phyloP scores from a whole-genome alignment of 2,329 filamentous ascomycete genomes.

The Capronia coronata region DNA sequence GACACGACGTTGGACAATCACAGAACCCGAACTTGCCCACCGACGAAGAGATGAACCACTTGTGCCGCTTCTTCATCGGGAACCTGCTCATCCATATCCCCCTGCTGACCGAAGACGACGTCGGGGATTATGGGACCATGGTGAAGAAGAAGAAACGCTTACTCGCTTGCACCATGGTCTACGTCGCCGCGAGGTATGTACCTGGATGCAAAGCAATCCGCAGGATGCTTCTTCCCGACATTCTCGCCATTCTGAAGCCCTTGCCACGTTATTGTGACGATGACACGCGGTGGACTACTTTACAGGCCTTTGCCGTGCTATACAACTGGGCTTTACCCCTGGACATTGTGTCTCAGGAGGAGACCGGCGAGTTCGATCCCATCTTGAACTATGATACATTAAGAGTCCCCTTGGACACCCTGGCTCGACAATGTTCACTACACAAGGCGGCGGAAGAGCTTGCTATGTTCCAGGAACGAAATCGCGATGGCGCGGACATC shows the following conservation, averaged over 20 bases:
- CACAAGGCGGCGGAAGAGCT: slow-evolving; percentile 9
- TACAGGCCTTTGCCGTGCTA: slow-evolving; percentile 7
- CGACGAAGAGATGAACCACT: slow-evolving; percentile 5
- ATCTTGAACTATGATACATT: slow-evolving; percentile 4
- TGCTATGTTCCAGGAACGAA: not conserved
- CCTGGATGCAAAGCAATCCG: slow-evolving; percentile 7
- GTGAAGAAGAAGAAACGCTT: slow-evolving; percentile 5
- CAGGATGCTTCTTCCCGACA: slow-evolving; percentile 5
- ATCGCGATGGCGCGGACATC: not conserved
- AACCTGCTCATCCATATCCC: slow-evolving; percentile 8
- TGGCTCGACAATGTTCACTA: slow-evolving; percentile 1
- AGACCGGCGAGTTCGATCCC: not conserved
- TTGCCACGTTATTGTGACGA: not conserved
- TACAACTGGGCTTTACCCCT: slow-evolving; percentile 5
- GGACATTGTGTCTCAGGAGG: not conserved
- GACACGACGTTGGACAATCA: not conserved
- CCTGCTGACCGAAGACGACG: slow-evolving; percentile 4
- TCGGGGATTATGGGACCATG: slow-evolving; percentile 5
- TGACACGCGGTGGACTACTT: slow-evolving; percentile 4
- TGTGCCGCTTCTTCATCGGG: slow-evolving; percentile 9
- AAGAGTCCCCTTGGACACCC: slow-evolving; percentile 1
- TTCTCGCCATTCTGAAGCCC: slow-evolving; percentile 6
- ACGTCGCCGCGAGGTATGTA: slow-evolving; percentile 9
- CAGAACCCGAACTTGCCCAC: not conserved
- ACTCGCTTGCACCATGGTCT: slow-evolving; percentile 8